Evolutionary conservation across 2,329 filamentous ascomycete species (phyloP).

Genomic region (Plenodomus lindquistii): DNA sequence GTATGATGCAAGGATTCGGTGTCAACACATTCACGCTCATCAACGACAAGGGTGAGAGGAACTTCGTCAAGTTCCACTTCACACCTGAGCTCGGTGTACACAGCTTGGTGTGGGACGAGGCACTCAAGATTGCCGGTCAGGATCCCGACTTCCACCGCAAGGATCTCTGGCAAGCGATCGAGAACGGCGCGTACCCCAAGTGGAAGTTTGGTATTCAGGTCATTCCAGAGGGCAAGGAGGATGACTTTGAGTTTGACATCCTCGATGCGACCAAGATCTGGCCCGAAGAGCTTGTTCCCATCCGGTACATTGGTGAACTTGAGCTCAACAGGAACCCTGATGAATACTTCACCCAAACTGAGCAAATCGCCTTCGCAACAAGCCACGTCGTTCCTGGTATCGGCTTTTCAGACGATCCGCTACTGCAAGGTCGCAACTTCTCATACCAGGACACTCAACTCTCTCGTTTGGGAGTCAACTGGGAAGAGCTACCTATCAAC

Average conservation of each 20-base stretch:
- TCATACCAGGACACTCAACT: constrained; percentile 71
- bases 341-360: constrained; percentile 80
- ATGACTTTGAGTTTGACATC: constrained; percentile 84
- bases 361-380: constrained; percentile 83
- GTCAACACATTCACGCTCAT: constrained; percentile 76
- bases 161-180: constrained; percentile 75
- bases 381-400: constrained; percentile 78
- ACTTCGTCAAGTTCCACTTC: constrained; percentile 79
- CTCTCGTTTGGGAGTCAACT: constrained; percentile 72
- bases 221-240: constrained; percentile 69
- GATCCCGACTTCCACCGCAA: constrained; percentile 83
- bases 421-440: constrained; percentile 74
- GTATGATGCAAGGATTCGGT: constrained; percentile 87
- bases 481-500: constrained; percentile 78
- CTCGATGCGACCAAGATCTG: constrained; percentile 85
- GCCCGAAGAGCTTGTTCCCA: constrained; percentile 76
- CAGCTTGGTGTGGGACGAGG: constrained; percentile 79
- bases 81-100: constrained; percentile 76
- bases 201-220: constrained; percentile 86
- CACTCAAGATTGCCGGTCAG: constrained; percentile 64
- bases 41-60: constrained; percentile 69
- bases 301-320: constrained; percentile 77
- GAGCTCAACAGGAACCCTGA: constrained; percentile 80
- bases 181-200: constrained; percentile 69
- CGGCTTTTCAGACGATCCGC: constrained; percentile 75